phyloP scores from a whole-genome alignment of 2,329 filamentous ascomycete species.

The Monilinia aucupariae region DNA sequence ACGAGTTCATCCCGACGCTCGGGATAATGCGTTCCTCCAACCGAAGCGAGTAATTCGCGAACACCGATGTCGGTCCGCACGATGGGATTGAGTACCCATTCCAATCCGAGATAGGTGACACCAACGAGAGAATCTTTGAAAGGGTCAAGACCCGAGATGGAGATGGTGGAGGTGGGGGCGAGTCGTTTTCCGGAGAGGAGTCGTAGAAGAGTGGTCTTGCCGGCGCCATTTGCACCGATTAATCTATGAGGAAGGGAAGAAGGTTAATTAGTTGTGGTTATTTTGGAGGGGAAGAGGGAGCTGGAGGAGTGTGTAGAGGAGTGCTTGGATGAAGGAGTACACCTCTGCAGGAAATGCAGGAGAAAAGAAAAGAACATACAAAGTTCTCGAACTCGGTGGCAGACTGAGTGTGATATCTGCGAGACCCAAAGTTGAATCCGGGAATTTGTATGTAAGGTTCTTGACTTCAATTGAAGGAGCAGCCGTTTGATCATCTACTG shows the following conservation, averaged over 20 bases:
- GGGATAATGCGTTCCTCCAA: slow-evolving; percentile 80
- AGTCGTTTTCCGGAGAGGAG: slow-evolving; percentile 93
- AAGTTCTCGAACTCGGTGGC: slow-evolving; percentile 38
- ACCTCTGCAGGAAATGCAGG: background rate
- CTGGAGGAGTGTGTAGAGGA: too few relatives aligned
- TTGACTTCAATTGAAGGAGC: slow-evolving; percentile 57
- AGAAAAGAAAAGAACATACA: slow-evolving; percentile 56
- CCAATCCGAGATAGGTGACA: slow-evolving; percentile 92
- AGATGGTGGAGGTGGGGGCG: slow-evolving; percentile 68
- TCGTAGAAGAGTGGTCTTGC: slow-evolving; percentile 89
- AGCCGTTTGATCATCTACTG: slow-evolving; percentile 19
- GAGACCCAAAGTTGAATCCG: slow-evolving; percentile 76
- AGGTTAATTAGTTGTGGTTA: slow-evolving; percentile 56
- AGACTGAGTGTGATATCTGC: slow-evolving; percentile 62
- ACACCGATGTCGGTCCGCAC: slow-evolving; percentile 94
- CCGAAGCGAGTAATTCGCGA: slow-evolving; percentile 71
- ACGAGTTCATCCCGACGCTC: slow-evolving; percentile 82
- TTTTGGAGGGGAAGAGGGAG: too few relatives aligned
- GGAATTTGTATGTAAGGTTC: slow-evolving; percentile 81
- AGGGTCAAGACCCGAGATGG: slow-evolving; percentile 78
- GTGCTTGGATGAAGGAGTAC: too few relatives aligned
- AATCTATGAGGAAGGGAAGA: slow-evolving; percentile 64
- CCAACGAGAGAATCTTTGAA: slow-evolving; percentile 88
- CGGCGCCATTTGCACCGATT: slow-evolving; percentile 97
- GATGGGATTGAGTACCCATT: slow-evolving; percentile 97